These are phyloP conservation scores for Rhizopogon vinicolor DNA, from an alignment of 768 basidiomycete genomes.

Conservation along the genomic window DNA sequence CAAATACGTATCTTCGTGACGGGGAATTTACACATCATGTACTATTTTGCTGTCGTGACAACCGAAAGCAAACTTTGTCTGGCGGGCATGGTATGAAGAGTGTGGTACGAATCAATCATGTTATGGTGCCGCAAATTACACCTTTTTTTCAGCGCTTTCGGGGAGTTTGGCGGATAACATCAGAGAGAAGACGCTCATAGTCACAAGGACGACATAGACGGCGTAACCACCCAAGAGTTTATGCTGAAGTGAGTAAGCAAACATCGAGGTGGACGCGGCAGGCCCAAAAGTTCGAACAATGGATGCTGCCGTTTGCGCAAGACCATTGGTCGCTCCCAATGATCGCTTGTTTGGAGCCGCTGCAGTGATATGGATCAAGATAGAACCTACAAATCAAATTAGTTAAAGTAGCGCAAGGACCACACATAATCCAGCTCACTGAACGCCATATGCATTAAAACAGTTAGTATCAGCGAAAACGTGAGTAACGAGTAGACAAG, in stretches of 20 bases:
- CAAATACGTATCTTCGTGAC: too few relatives aligned
- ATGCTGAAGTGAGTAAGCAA: constrained; percentile 30
- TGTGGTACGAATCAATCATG: background rate
- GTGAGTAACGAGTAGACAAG: constrained; percentile 24
- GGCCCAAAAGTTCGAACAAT: constrained; percentile 30
- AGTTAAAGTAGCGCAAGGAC: constrained; percentile 1
- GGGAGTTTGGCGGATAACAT: constrained; percentile 20
- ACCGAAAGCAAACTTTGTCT: too few relatives aligned
- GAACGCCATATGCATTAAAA: constrained; percentile 26
- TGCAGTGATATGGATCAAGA: constrained; percentile 66
- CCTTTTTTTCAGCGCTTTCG: background rate
- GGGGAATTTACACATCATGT: too few relatives aligned
- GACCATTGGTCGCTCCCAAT: constrained; percentile 67
- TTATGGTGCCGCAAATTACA: background rate
- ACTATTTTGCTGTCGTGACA: too few relatives aligned
- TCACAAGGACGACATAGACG: constrained; percentile 27
- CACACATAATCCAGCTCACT: constrained; percentile 14
- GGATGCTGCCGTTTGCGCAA: constrained; percentile 26
- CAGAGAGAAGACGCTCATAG: constrained; percentile 9
- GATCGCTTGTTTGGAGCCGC: constrained; percentile 62
- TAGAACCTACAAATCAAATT: constrained; percentile 40
- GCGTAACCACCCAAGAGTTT: constrained; percentile 32
- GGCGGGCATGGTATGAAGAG: too few relatives aligned
- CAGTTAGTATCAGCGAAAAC: constrained; percentile 17
- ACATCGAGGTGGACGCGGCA: constrained; percentile 26